Evolutionary conservation across 345 rosid species (phyloP).

Genomic region (Arabidopsis arenosa): DNA sequence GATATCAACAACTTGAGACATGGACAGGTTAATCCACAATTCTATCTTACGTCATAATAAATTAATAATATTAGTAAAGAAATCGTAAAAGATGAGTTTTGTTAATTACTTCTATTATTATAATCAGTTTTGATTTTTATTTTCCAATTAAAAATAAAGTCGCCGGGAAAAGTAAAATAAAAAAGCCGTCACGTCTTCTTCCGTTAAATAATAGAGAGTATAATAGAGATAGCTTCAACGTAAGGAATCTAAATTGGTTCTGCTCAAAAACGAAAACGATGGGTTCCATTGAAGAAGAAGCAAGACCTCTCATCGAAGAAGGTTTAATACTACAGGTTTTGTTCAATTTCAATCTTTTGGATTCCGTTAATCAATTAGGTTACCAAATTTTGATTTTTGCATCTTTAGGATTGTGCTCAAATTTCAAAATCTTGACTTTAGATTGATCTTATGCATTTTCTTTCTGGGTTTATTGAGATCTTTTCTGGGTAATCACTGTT

Average conservation of each 20-base stretch:
- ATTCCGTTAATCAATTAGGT: not conserved
- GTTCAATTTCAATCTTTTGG: not conserved
- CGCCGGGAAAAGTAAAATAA: constrained; percentile 28
- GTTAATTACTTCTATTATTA: not conserved
- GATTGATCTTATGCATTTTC: not conserved
- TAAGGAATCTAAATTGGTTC: constrained; percentile 35
- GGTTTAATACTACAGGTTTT: constrained; percentile 55
- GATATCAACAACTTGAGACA: constrained; percentile 37
- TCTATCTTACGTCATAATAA: constrained; percentile 29
- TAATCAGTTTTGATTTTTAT: not conserved
- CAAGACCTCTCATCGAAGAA: constrained; percentile 59
- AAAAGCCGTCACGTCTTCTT: constrained; percentile 23
- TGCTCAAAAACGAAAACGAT: constrained; percentile 32
- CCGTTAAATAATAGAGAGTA: constrained; percentile 14
- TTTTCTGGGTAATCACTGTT: constrained; percentile 16
- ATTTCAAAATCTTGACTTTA: constrained; percentile 1
- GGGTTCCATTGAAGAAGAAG: constrained; percentile 62
- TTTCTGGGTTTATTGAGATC: not conserved
- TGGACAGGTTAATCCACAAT: constrained; percentile 21
- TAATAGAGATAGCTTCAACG: not conserved
- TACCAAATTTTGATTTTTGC: not conserved
- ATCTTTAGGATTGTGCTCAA: not conserved
- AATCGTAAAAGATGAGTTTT: not conserved
- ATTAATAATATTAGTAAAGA: not conserved
- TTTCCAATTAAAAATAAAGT: not conserved